Evolutionary conservation across 176 grass and related monocot genomes (phyloP), one percentile per base, ranked within the genome.

Genomic region (Hyparrhenia diplandra): DNA sequence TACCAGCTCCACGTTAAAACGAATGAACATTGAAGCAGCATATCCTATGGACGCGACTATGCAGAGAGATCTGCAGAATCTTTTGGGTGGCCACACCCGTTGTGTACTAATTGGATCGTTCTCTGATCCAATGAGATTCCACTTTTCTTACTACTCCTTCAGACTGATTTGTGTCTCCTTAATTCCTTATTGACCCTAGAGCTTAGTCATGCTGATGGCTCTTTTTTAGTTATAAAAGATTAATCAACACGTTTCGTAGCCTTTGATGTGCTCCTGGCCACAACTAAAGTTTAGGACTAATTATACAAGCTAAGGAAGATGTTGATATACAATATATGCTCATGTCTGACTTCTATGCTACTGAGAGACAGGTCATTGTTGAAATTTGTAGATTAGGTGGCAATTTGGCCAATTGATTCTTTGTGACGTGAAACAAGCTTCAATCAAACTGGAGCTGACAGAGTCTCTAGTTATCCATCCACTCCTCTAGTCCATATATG

Each of bases 331-430:
- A n/a, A n/a, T 47, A 29, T 24, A 68, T 36, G 41, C 49, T 58
- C 46, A 34, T 42, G 4, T 27, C 76, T 84, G 82, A 77, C 73
- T 69, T 84, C 20, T 28, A 57, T 63, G 36, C 42, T 42, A n/a
- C n/a, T n/a, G n/a, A n/a, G 11, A 18, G 61, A 32, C 35, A 5
- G 29, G 52, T 37, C 51, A 61, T 36, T 70, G 21, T 46, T 36
- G 5, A 45, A 35, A 58, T 46, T 20, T 23, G 10, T 69, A 70
- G 10, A 36, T 69, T 23, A 25, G 47, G 28, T 49, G 28, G 23
- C 65, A 61, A 70, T 51, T 78, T 64, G 66, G 21, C 75, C 17
- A 51, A 17, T 79, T 71, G 55, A 71, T 60, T 11, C 69, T 72
- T 52, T 70, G 32, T 40, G 36, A 61, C 21, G 66, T 18, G 23